Conservation (phyloP, 1,139 yeast species). For the Saccharomycopsis crataegensis region DNA sequence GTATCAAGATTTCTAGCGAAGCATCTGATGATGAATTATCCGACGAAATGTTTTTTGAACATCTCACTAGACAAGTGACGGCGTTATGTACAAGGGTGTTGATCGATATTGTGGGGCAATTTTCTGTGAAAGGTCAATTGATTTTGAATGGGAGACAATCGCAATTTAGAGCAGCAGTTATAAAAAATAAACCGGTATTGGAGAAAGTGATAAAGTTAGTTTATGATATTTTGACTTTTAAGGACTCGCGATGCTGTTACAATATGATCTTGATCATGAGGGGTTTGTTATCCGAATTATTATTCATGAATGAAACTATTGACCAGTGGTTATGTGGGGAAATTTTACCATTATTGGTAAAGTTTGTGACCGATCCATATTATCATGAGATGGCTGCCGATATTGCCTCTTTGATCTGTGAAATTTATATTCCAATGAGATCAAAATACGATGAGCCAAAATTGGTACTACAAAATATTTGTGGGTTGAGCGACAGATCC, state of each 20-base stretch:
- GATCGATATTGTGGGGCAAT: slow-evolving; percentile 84
- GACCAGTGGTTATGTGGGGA: slow-evolving; percentile 63
- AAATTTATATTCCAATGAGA: slow-evolving; percentile 67
- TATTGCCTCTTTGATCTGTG: slow-evolving; percentile 80
- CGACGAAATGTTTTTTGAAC: slow-evolving; percentile 99
- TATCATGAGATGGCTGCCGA: slow-evolving; percentile 85
- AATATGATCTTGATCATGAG: slow-evolving; percentile 79
- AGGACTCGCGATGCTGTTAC: slow-evolving; percentile 88
- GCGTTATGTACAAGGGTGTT: slow-evolving; percentile 87
- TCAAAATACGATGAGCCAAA: slow-evolving; percentile 40
- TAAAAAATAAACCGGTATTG: slow-evolving; percentile 56
- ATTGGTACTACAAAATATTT: slow-evolving; percentile 30
- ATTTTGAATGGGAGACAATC: slow-evolving; percentile 35
- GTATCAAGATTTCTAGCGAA: slow-evolving; percentile 49
- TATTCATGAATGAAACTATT: slow-evolving; percentile 59
- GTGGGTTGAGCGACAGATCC: slow-evolving; percentile 32
- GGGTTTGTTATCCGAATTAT: slow-evolving; percentile 53
- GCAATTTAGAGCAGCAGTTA: slow-evolving; percentile 57
- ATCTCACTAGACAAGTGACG: slow-evolving; percentile 82
- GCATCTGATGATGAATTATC: slow-evolving; percentile 65
- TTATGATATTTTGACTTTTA: slow-evolving; percentile 70
- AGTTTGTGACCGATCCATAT: slow-evolving; percentile 66
- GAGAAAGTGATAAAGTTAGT: slow-evolving; percentile 75
- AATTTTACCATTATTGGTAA: slow-evolving; percentile 42
- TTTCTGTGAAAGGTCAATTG: slow-evolving; percentile 31